Evolutionary conservation across 805 yeast genomes (phyloP).

Genomic region (Candida golubevii): DNA sequence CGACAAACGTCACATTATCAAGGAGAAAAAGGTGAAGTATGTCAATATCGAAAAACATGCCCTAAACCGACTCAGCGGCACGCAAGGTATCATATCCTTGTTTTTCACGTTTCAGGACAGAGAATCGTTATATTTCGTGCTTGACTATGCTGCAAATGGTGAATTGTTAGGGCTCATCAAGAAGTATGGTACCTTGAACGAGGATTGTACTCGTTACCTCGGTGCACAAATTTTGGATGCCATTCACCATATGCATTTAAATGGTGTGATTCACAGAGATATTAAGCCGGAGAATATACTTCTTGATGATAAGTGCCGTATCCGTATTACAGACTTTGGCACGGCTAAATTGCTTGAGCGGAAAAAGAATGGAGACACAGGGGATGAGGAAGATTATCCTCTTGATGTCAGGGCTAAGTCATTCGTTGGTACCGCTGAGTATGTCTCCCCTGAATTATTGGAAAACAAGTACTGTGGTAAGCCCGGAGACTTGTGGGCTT

Average conservation of each 20-base stretch:
- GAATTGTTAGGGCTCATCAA: slow-evolving; percentile 67
- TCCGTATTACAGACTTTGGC: slow-evolving; percentile 79
- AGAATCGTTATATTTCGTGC: slow-evolving; percentile 63
- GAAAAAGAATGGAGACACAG: slow-evolving; percentile 34
- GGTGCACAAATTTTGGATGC: slow-evolving; percentile 74
- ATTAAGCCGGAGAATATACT: slow-evolving; percentile 80
- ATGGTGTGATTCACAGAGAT: slow-evolving; percentile 78
- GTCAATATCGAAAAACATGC: slow-evolving; percentile 83
- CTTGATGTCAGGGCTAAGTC: slow-evolving; percentile 67
- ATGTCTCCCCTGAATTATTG: slow-evolving; percentile 75
- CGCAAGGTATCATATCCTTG: slow-evolving; percentile 62
- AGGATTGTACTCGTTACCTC: slow-evolving; percentile 63
- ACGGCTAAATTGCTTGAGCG: slow-evolving; percentile 72
- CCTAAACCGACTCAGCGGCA: slow-evolving; percentile 57
- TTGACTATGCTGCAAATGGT: slow-evolving; percentile 78
- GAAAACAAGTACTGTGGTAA: slow-evolving; percentile 67
- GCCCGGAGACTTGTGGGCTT: slow-evolving; percentile 59
- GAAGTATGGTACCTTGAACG: slow-evolving; percentile 65
- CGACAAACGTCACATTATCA: slow-evolving; percentile 72
- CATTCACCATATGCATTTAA: slow-evolving; percentile 62
- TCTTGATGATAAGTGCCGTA: slow-evolving; percentile 54
- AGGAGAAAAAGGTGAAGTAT: slow-evolving; percentile 78
- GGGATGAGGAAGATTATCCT: slow-evolving; percentile 48
- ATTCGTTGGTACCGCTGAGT: slow-evolving; percentile 84
- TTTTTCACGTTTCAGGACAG: slow-evolving; percentile 81